Percentiles rank a stretch among this genome's conserved stretches.
phyloP scores from a whole-genome alignment of 2,329 filamentous ascomycete species.

The Fusarium lyarnte region DNA sequence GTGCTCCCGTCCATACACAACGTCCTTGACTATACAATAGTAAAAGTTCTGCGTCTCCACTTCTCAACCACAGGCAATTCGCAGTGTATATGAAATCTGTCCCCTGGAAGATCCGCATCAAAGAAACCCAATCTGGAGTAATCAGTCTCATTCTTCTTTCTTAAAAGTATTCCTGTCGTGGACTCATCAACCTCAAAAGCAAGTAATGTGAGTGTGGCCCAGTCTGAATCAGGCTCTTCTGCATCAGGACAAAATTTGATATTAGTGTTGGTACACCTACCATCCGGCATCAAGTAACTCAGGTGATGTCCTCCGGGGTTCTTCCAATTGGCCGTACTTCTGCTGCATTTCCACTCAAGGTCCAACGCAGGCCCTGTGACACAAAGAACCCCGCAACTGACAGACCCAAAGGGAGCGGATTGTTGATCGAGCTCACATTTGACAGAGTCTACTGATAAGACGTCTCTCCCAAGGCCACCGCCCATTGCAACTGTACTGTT shows the following conservation, averaged over 20 bases:
- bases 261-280: fast-evolving
- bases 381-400: not conserved
- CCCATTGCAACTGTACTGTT: not conserved
- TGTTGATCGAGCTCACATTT: fast-evolving
- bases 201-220: not conserved
- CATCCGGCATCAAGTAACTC: fast-evolving
- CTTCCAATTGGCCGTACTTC: too few species aligned
- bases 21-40: fast-evolving
- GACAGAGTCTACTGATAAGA: not conserved
- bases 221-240: not conserved
- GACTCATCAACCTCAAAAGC: not conserved
- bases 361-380: not conserved
- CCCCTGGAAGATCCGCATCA: not conserved
- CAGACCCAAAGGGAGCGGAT: not conserved
- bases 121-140: not conserved
- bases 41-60: fast-evolving
- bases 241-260: not conserved
- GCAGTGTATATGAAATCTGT: fast-evolving
- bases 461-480: too few species aligned
- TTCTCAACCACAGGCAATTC: fast-evolving
- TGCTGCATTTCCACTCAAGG: not conserved
- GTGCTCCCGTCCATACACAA: not conserved
- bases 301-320: not conserved
- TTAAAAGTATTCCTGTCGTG: not conserved
- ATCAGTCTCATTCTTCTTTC: fast-evolving